Percentiles rank a stretch among this genome's conserved stretches.
Conservation (phyloP, 768 basidiomycete genomes). For the Leccinellum luteum region DNA sequence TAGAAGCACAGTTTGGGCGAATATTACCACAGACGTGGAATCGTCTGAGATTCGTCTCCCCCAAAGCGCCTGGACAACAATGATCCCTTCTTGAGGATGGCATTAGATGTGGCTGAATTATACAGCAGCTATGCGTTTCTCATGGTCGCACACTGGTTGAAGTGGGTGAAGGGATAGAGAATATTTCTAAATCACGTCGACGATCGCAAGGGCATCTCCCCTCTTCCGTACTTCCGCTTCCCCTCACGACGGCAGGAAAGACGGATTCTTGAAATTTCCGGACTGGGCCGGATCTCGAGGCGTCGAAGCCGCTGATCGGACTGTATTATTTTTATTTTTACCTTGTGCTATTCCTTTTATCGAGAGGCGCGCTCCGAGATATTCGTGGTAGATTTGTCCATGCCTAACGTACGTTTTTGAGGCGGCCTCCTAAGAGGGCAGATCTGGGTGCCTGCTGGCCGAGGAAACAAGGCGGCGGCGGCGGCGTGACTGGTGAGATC, state of each 20-base stretch:
- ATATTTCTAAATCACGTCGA: background rate
- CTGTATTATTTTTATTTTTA: background rate
- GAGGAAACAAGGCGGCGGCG: conserved; percentile 8
- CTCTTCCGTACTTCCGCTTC: background rate
- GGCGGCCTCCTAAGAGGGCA: background rate
- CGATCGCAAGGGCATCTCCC: conserved; percentile 6
- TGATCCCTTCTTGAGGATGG: background rate
- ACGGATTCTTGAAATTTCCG: conserved; percentile 19
- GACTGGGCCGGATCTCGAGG: conserved; percentile 16
- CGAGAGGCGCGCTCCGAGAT: conserved; percentile 14
- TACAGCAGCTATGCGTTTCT: background rate
- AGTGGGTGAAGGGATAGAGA: background rate
- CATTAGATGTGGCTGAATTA: background rate
- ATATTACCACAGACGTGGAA: conserved; percentile 5
- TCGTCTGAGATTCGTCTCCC: too few species aligned
- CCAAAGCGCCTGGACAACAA: background rate
- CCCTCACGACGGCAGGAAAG: background rate
- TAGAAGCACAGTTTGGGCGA: conserved; percentile 5
- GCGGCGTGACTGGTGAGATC: conserved; percentile 2
- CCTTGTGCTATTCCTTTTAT: conserved; percentile 7
- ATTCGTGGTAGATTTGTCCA: conserved; percentile 17
- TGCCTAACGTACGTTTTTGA: conserved; percentile 1
- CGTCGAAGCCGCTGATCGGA: conserved; percentile 21
- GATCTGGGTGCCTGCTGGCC: conserved; percentile 1
- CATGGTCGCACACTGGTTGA: background rate